Percentiles rank a stretch among this genome's conserved stretches.
These are phyloP conservation scores for Chamaecyparis obtusa DNA, from an alignment of 75 land plant species.

Conservation along the genomic window DNA sequence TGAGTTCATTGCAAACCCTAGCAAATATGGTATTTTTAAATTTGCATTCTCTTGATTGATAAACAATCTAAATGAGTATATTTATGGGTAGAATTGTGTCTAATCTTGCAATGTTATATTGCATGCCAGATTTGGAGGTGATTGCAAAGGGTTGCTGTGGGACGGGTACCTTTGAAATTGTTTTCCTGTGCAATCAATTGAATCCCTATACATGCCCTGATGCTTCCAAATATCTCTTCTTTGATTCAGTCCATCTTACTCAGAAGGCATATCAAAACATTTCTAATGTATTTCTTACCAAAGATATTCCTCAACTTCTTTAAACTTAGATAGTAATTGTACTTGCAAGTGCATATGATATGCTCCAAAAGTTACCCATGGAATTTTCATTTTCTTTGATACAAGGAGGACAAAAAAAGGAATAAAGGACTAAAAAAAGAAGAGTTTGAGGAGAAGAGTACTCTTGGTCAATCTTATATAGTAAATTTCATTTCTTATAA, in stretches of 20 bases:
- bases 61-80: too few relatives aligned
- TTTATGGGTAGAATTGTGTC: too few relatives aligned
- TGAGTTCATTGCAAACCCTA: not conserved
- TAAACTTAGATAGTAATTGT: too few relatives aligned
- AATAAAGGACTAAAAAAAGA: too few relatives aligned
- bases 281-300: slow-evolving; percentile 1
- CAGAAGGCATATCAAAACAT: slow-evolving; percentile 13
- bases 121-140: slow-evolving; percentile 18
- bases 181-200: slow-evolving; percentile 14
- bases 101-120: not conserved
- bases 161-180: slow-evolving; percentile 6
- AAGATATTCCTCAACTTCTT: not conserved
- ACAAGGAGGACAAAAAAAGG: too few relatives aligned
- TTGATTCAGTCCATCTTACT: slow-evolving; percentile 24
- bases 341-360: too few relatives aligned
- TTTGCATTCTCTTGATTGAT: not conserved
- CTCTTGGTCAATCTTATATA: too few relatives aligned
- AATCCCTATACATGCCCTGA: slow-evolving; percentile 18
- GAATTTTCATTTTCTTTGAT: too few relatives aligned
- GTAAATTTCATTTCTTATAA: too few relatives aligned
- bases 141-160: slow-evolving; percentile 23
- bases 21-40: not conserved
- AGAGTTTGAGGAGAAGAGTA: too few relatives aligned
- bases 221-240: slow-evolving; percentile 22
- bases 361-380: too few relatives aligned